A percentile compares a stretch with the other conserved stretches of the same genome.
These are phyloP conservation scores for Diutina catenulata DNA, from an alignment of 1,139 yeast genomes.

Conservation along the genomic window DNA sequence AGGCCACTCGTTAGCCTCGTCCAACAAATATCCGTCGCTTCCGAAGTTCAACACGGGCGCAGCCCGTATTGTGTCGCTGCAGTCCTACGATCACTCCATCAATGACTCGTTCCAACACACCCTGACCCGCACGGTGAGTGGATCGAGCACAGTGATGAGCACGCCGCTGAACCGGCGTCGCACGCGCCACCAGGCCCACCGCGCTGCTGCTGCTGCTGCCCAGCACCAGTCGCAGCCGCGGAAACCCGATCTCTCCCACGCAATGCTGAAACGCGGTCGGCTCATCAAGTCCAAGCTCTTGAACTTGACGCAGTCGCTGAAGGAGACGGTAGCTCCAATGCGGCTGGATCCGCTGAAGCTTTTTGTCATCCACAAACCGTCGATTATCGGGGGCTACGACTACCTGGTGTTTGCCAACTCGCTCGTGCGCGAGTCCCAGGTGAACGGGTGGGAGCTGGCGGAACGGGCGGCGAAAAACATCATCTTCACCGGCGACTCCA, in stretches of 20 bases:
- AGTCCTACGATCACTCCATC: too few relatives aligned
- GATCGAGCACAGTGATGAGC: slow-evolving; percentile 2
- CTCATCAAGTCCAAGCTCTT: slow-evolving; percentile 11
- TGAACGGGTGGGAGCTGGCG: slow-evolving; percentile 38
- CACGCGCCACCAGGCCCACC: not conserved
- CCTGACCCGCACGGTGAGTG: not conserved
- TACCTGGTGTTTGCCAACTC: slow-evolving; percentile 15
- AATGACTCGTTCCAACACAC: too few relatives aligned
- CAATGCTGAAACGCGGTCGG: slow-evolving; percentile 3
- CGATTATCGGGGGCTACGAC: slow-evolving; percentile 14
- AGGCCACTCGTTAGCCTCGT: too few relatives aligned
- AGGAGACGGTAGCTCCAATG: slow-evolving; percentile 6
- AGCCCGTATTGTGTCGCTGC: too few relatives aligned
- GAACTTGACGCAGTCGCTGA: slow-evolving; percentile 15
- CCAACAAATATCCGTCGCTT: too few relatives aligned
- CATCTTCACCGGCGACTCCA: slow-evolving; percentile 23
- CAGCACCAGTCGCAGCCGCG: not conserved
- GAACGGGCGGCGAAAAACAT: slow-evolving; percentile 26
- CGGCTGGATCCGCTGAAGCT: slow-evolving; percentile 7
- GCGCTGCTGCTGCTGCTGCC: too few relatives aligned
- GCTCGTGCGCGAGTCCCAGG: slow-evolving; percentile 21
- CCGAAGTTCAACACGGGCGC: too few relatives aligned
- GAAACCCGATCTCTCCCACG: slow-evolving; percentile 2
- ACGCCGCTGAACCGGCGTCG: slow-evolving; percentile 4
- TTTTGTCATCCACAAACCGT: slow-evolving; percentile 13